Conservation (phyloP, 116 monocot species). For the Cymodocea nodosa region DNA sequence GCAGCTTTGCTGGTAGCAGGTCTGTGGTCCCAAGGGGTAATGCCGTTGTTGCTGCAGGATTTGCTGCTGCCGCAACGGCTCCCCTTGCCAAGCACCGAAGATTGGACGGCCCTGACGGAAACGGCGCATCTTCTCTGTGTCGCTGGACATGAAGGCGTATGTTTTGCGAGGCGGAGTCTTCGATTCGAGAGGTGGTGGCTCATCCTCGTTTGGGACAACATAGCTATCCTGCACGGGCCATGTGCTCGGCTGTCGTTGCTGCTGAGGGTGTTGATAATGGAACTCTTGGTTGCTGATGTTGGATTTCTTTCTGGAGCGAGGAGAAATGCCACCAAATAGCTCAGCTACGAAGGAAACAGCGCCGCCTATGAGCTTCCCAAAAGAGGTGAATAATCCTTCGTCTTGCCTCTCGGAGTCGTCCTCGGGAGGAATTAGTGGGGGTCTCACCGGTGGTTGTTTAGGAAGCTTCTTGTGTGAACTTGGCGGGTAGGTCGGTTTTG, state of each 20-base stretch:
- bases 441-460: constrained; percentile 45
- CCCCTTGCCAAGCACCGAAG: constrained; percentile 45
- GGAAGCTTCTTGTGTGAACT: constrained; percentile 52
- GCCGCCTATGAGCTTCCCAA: constrained; percentile 40
- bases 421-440: constrained; percentile 64
- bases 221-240: constrained; percentile 87
- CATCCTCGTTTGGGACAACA: constrained; percentile 58
- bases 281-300: constrained; percentile 4
- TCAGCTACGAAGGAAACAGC: constrained; percentile 34
- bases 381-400: constrained; percentile 58
- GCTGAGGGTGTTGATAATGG: constrained; percentile 16
- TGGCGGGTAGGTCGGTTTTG: constrained; percentile 31
- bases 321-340: constrained; percentile 31
- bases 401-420: constrained; percentile 43
- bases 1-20: constrained; percentile 73
- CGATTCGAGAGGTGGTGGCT: constrained; percentile 64
- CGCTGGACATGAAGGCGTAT: constrained; percentile 97
- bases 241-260: constrained; percentile 21
- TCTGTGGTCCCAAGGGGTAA: constrained; percentile 70
- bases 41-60: constrained; percentile 55
- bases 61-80: constrained; percentile 24
- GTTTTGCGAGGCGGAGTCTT: constrained; percentile 66
- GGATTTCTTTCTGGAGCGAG: constrained; percentile 34
- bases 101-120: constrained; percentile 47
- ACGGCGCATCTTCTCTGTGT: constrained; percentile 69